These are phyloP conservation scores for Acanthamoeba divionensis DNA, from an alignment of 208 protist genomes.

Conservation along the genomic window DNA sequence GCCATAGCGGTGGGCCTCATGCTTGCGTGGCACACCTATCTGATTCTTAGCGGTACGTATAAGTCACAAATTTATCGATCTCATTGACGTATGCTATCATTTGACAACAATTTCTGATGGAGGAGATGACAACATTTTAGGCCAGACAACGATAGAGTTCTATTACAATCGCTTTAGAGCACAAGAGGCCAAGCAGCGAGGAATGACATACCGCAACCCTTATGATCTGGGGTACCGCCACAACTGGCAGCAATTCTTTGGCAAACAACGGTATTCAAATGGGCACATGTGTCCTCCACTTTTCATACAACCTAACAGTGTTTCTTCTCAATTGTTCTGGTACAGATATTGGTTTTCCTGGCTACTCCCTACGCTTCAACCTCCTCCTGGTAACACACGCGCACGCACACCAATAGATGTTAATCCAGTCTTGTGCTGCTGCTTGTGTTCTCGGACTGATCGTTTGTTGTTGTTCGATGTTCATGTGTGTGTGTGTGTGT, in stretches of 20 bases:
- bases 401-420: too few relatives aligned
- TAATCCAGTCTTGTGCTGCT: background rate
- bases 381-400: background rate
- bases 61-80: too few relatives aligned
- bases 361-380: background rate
- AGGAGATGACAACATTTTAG: background rate
- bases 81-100: too few relatives aligned
- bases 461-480: too few relatives aligned
- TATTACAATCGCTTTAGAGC: background rate
- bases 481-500: background rate
- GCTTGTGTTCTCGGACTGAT: background rate
- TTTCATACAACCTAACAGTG: background rate
- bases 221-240: conserved; percentile 14
- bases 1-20: background rate
- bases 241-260: conserved; percentile 31
- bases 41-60: background rate
- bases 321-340: background rate
- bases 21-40: conserved; percentile 23
- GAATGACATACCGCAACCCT: background rate
- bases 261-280: background rate
- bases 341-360: conserved; percentile 26
- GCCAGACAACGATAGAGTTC: conserved; percentile 46
- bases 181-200: background rate
- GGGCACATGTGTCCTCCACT: background rate
- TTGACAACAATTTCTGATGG: too few relatives aligned